Base-by-base conservation (phyloP, 108 stramenopile genomes). In the Thalassiosira profunda region DNA sequence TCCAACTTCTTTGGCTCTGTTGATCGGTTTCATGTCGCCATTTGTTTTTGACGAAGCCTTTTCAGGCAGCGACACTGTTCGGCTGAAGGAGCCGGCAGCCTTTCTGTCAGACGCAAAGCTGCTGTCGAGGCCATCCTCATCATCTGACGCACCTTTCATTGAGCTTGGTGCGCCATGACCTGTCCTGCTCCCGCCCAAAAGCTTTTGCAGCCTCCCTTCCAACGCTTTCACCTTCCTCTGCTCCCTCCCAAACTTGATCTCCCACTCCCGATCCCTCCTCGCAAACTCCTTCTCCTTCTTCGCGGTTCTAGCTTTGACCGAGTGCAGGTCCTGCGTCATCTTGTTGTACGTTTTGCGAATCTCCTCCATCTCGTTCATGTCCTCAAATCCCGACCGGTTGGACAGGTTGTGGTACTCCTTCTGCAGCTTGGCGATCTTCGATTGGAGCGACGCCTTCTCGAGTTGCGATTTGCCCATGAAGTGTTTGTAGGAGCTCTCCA, bases 301-400 rank as follows among this genome's bases (percentile, higher is more conserved):
- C 3, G 38, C 34, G 51, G 63, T 52, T 31, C 33, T 31, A 23
- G n/a, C 33, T 17, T 31, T 31, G 29, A 52, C 29, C 51, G 7
- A 54, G 58, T 74, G 72, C 6, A 74, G 37, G 28, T 57, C 51
- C 9, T 74, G 72, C n/a, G 48, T 30, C 72, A 74, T 74, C 29
- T 64, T 74, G 5, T 9, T 40, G 30, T 74, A 74, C 36, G 57
- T 74, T 35, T 17, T 26, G 17, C 51, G 51, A 48, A 74, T 63
- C 46, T 74, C 72, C 40, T 74, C 63, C 72, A 74, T 64, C 37
- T 74, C 72, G 37, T 56, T 15, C n/a, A 65, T 38, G 42, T 74
- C 45, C 12, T 56, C 37, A 34, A 74, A 28, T 25, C 36, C 62
- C 0, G 40, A 42, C 15, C 46, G 30, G 42, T 40, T 44, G 1